A percentile compares a stretch with the other conserved stretches of the same genome.
These are phyloP conservation scores for Nicotiana tabacum DNA, from an alignment of 257 asterid species.

Conservation along the genomic window DNA sequence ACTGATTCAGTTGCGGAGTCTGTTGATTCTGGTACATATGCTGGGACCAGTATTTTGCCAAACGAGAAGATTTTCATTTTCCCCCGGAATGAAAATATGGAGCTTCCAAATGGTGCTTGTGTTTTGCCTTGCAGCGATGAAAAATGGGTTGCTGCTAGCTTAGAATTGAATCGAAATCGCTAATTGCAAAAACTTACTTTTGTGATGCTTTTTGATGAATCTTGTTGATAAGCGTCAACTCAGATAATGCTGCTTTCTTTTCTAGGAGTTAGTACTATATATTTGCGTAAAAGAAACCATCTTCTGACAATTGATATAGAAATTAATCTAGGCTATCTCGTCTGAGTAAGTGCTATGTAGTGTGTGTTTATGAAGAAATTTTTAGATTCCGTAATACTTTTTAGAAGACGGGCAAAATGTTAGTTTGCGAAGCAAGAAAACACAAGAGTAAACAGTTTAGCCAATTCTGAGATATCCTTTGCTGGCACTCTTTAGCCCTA, in stretches of 20 bases:
- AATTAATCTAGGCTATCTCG: neutral
- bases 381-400: neutral
- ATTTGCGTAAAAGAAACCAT: neutral
- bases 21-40: conserved; percentile 7
- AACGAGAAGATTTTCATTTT: conserved; percentile 31
- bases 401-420: neutral
- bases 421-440: neutral
- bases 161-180: neutral
- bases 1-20: neutral
- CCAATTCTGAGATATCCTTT: neutral
- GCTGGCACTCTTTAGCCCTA: neutral
- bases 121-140: conserved; percentile 36
- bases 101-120: conserved; percentile 32
- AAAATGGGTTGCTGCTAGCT: conserved; percentile 45
- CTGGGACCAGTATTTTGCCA: conserved; percentile 4
- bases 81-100: conserved; percentile 24
- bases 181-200: neutral
- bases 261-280: neutral
- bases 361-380: neutral
- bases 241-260: neutral
- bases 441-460: neutral
- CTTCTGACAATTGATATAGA: neutral
- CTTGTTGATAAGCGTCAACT: neutral
- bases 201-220: neutral
- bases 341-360: neutral